Base-by-base conservation (phyloP, 768 basidiomycete genomes). In the Leucogyrophana mollusca region DNA sequence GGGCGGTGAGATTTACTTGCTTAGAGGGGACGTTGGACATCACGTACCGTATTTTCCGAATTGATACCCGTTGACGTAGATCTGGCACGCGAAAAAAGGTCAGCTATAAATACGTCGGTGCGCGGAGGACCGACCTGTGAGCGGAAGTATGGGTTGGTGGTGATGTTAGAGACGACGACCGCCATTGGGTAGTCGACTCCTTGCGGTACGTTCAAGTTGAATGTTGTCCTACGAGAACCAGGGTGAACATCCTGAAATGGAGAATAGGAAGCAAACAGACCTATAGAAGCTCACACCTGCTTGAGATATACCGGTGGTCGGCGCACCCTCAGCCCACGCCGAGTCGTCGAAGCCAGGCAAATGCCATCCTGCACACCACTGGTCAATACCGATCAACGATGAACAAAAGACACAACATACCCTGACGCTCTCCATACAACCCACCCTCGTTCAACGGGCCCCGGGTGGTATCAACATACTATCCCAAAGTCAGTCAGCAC, bases 391-490 rank as follows among this genome's bases (percentile, higher is more conserved):
- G n/a, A n/a, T n/a, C n/a, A n/a, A 18, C 41, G 13, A 14, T 11
- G 14, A 4, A 17, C 16, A 20, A n/a, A 30, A 38, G 11, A 0
- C 3, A 4, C 14, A 45, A 21, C 36, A 43, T 35, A 46, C 55
- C 77, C 68, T 74, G 72, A 14, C 81, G 71, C 58, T 83, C 80
- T 11, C 66, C 78, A 46, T 72, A 80, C 2, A 80, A 56, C 2
- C 81, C 81, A 8, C 82, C 82, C 57, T 81, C 80, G 50, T 83
- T 82, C 46, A 79, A 60, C n/a, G 78, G 69, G 4, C 81, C 81
- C 14, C 82, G 73, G 18, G 66, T 62, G 17, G 47, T 67, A 56
- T 83, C 80, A 23, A 61, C 58, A 51, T 74, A 77, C 73, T 77
- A 21, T n/a, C 40, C 2, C 32, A 36, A 4, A 30, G 13, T 6